These are phyloP conservation scores for Aspergillus brasiliensis DNA, from an alignment of 2,329 filamentous ascomycete genomes.

Conservation along the genomic window DNA sequence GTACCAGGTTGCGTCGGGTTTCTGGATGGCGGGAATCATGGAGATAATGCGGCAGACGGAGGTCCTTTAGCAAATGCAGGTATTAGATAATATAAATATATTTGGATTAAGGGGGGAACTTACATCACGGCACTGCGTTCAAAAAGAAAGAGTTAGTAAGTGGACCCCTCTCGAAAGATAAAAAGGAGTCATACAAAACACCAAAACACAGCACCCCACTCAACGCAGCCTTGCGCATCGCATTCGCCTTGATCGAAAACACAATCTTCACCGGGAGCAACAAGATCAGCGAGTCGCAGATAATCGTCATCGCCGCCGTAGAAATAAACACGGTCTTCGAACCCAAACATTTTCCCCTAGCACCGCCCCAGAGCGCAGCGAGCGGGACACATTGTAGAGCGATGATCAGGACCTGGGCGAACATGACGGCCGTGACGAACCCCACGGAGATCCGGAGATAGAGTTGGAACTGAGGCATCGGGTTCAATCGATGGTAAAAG, in stretches of 20 bases:
- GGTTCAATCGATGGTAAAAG: slow-evolving; percentile 24
- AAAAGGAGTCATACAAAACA: slow-evolving; percentile 13
- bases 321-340: slow-evolving; percentile 18
- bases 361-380: slow-evolving; percentile 16
- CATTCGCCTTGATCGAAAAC: slow-evolving; percentile 16
- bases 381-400: slow-evolving; percentile 25
- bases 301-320: slow-evolving; percentile 19
- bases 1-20: slow-evolving; percentile 23
- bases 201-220: slow-evolving; percentile 19
- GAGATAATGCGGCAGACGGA: slow-evolving; percentile 23
- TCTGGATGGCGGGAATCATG: slow-evolving; percentile 21
- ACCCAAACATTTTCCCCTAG: slow-evolving; percentile 16
- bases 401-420: slow-evolving; percentile 23
- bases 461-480: slow-evolving; percentile 17
- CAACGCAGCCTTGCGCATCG: slow-evolving; percentile 16
- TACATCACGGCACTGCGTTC: slow-evolving; percentile 11
- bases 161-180: no score
- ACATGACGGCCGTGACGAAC: slow-evolving; percentile 21
- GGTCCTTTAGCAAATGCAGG: slow-evolving; percentile 13
- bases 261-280: slow-evolving; percentile 22
- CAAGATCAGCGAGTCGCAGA: slow-evolving; percentile 23
- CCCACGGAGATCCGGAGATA: slow-evolving; percentile 14
- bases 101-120: background rate
- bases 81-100: background rate
- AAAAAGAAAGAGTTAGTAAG: background rate